Evolutionary conservation across 306 rosid species (phyloP), one percentile per base, ranked within the genome.

Genomic region (Heteromeles arbutifolia): DNA sequence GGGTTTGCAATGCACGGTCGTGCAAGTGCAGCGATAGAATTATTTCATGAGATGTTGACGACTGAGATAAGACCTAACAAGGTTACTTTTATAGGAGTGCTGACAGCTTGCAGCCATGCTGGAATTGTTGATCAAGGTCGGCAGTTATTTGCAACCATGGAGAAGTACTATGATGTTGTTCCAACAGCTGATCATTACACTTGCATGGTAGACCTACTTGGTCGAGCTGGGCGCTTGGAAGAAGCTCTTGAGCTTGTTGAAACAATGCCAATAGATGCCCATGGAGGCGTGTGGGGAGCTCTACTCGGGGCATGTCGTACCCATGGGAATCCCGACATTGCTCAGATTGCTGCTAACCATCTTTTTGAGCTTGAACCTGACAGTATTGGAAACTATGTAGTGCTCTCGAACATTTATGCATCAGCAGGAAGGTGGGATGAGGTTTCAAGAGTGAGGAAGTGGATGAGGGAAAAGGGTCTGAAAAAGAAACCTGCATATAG

Each of bases 251-350:
- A 22, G 50, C 88, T 91, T 64, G 77, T 85, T 48, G 84, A 88
- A 80, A 75, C 87, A 66, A 90, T 93, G 96, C 91, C 91, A 31
- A 75, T 89, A 82, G 76, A 81, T n/a, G 84, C 96, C 67, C 59
- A 83, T 65, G 96, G 80, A 66, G 89, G 83, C 48, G 96, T 91
- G 66, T 93, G 97, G 98, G 98, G 98, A 74, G 97, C 98, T 4
- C 84, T 93, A 77, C 98, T 91, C 62, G 97, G 96, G 74, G 97
- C 98, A 10, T 93, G 97, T 65, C 82, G 85, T 70, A 52, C 85
- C 53, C 91, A 91, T 78, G 72, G 81, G 69, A 93, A 88, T 62
- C 88, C 90, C 4, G 91, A 78, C 64, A 80, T 91, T 66, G 98
- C 97, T 43, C 84, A 81, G 75, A 72, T 87, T 81, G 93, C 93